These are phyloP conservation scores for Hypocrella siamensis DNA, from an alignment of 2,329 filamentous ascomycete genomes.

Conservation along the genomic window DNA sequence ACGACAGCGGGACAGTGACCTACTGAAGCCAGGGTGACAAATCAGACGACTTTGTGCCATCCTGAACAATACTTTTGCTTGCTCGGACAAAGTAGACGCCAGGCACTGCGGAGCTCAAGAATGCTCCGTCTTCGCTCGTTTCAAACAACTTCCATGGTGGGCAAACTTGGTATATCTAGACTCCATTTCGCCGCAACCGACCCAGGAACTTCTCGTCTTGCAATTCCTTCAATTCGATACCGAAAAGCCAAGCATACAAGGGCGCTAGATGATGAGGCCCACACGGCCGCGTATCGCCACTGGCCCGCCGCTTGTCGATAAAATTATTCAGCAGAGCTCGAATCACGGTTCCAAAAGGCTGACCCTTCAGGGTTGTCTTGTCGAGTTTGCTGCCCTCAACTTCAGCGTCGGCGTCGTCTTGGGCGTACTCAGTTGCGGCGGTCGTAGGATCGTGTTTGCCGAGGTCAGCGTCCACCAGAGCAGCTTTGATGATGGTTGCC, in stretches of 20 bases:
- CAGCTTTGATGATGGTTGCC: slow-evolving; percentile 3
- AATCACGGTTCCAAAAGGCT: slow-evolving; percentile 3
- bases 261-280: slow-evolving; percentile 7
- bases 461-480: slow-evolving; percentile 3
- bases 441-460: not conserved
- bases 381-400: too few relatives aligned
- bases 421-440: not conserved
- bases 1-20: too few relatives aligned
- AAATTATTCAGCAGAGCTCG: slow-evolving; percentile 3
- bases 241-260: slow-evolving; percentile 6
- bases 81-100: too few relatives aligned
- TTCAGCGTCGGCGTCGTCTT: too few relatives aligned
- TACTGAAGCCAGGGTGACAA: too few relatives aligned
- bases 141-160: too few relatives aligned
- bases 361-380: too few relatives aligned
- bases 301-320: slow-evolving; percentile 6
- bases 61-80: too few relatives aligned
- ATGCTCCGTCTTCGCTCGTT: too few relatives aligned
- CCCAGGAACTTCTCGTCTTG: slow-evolving; percentile 1
- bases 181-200: slow-evolving; percentile 1
- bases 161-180: too few relatives aligned
- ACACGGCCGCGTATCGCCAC: slow-evolving; percentile 6
- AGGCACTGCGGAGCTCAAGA: too few relatives aligned
- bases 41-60: too few relatives aligned
- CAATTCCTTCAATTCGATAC: slow-evolving; percentile 4